Evolutionary conservation across 257 asterid species (phyloP).

Genomic region (Fraxinus cuspidata): DNA sequence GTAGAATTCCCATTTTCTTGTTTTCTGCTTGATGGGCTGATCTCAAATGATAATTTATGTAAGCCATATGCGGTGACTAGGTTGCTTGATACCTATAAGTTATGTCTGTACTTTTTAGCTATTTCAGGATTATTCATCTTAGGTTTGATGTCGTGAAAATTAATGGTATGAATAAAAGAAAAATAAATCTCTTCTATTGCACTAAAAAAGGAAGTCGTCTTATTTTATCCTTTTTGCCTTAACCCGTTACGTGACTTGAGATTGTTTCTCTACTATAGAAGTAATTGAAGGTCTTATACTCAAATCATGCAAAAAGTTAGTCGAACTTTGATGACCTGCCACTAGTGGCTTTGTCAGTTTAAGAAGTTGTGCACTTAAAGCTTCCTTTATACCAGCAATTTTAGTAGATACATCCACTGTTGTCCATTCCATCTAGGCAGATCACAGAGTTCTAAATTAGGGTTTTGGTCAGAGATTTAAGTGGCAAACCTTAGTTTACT

Average conservation of each 20-base stretch:
- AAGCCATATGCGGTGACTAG: neutral
- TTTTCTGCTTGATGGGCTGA: neutral
- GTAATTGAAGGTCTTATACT: neutral
- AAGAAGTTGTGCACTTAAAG: neutral
- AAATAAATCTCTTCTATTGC: neutral
- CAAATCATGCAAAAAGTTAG: neutral
- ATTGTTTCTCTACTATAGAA: neutral
- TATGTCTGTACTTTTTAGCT: neutral
- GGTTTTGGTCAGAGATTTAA: constrained; percentile 11
- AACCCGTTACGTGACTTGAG: neutral
- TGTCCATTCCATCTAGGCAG: neutral
- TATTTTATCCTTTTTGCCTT: neutral
- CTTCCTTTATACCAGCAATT: neutral
- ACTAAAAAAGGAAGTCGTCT: neutral
- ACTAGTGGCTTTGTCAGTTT: neutral
- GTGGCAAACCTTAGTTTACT: constrained; percentile 3
- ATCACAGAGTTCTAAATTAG: neutral
- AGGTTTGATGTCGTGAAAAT: neutral
- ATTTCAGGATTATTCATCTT: neutral
- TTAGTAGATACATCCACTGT: neutral
- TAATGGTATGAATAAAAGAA: neutral
- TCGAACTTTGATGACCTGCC: neutral
- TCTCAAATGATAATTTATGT: neutral
- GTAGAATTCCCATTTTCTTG: neutral
- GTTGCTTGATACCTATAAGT: neutral